Conservation (phyloP, 2,329 filamentous ascomycete species). For the Trichoderma sp. region DNA sequence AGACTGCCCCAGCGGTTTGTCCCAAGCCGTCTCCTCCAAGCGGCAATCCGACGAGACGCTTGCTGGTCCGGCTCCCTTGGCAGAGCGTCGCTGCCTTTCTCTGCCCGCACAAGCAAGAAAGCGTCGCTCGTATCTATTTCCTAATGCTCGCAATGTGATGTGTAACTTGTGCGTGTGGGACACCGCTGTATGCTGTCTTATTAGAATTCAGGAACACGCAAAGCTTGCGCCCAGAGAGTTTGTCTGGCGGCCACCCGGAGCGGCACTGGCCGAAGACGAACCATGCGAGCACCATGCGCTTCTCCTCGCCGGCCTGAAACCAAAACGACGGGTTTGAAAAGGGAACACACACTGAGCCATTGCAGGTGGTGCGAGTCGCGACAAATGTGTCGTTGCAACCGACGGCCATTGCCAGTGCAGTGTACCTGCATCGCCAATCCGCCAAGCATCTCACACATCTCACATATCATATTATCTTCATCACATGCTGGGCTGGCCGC, state of each 20-base stretch:
- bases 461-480: neutral
- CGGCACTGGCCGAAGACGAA: neutral
- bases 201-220: constrained; percentile 18
- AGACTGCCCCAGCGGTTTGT: neutral
- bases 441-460: neutral
- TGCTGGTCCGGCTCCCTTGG: neutral
- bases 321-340: too few species aligned
- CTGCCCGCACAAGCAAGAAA: neutral
- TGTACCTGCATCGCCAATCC: neutral
- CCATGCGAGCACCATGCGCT: neutral
- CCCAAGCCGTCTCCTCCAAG: neutral
- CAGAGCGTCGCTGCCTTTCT: neutral
- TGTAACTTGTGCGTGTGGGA: constrained; percentile 7
- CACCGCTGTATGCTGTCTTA: constrained; percentile 16
- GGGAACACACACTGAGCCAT: neutral
- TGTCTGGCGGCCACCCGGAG: neutral
- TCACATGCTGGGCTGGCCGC: constrained; percentile 10
- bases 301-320: neutral
- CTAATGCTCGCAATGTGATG: neutral
- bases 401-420: neutral
- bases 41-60: neutral
- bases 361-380: neutral
- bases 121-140: neutral
- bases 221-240: neutral
- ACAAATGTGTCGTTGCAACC: neutral